A percentile compares a stretch with the other conserved stretches of the same genome.
Conservation (phyloP, 2,329 filamentous ascomycete genomes). For the Didymella segeticola region DNA sequence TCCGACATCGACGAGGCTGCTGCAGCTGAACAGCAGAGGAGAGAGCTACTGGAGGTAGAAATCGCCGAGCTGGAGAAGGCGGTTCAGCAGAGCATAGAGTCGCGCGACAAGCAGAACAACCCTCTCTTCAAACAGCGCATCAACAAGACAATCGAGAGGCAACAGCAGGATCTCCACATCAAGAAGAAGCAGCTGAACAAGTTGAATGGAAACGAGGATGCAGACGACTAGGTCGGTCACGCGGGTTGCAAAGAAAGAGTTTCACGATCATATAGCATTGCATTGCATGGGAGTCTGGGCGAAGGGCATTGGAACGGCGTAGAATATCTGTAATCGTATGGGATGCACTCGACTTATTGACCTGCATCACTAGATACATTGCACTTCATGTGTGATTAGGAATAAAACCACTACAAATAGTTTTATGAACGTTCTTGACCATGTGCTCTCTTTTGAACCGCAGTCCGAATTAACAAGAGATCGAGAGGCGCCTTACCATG, state of each 20-base stretch:
- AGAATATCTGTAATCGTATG: not conserved
- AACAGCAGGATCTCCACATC: slow-evolving; percentile 58
- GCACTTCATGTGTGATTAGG: too few species aligned
- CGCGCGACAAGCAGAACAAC: slow-evolving; percentile 55
- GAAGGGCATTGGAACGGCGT: slow-evolving; percentile 12
- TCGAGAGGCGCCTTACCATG: not conserved
- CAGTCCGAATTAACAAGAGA: too few species aligned
- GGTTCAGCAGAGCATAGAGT: slow-evolving; percentile 52
- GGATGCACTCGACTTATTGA: not conserved
- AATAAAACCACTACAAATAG: too few species aligned
- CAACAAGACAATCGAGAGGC: slow-evolving; percentile 56
- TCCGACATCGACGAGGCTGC: slow-evolving; percentile 58
- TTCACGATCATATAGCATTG: not conserved
- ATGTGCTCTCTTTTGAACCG: not conserved
- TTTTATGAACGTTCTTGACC: too few species aligned
- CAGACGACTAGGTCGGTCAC: slow-evolving; percentile 4
- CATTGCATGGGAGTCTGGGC: slow-evolving; percentile 8
- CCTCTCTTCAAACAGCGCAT: slow-evolving; percentile 58
- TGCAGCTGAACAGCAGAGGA: slow-evolving; percentile 54
- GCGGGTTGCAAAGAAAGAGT: not conserved
- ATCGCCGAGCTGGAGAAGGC: slow-evolving; percentile 62
- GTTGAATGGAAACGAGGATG: slow-evolving; percentile 34
- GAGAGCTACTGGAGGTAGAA: slow-evolving; percentile 58
- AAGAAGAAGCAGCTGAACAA: slow-evolving; percentile 57
- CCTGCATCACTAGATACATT: slow-evolving; percentile 5